Evolutionary conservation across 768 basidiomycete genomes (phyloP), one percentile per base, ranked within the genome.

Genomic region (Sarcodon sp.): DNA sequence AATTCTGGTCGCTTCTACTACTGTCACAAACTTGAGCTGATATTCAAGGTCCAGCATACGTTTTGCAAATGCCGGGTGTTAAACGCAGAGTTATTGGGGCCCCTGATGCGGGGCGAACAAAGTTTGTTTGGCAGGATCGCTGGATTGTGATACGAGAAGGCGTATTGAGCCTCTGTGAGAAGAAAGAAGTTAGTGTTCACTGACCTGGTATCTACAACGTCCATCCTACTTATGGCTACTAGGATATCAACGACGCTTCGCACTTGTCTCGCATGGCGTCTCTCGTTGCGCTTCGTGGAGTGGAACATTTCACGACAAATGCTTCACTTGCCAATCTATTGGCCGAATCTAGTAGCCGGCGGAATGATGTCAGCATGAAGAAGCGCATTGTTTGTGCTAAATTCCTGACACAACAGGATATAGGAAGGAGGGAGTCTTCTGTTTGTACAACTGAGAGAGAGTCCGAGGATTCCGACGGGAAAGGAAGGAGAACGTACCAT

Each of bases 131-230:
- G 83, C 69, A 72, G 38, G 68, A 75, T 13, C 64, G 79, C 4
- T 83, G 79, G 75, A 65, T 78, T 39, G 66, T 83, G n/a, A 70
- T 86, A 31, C 65, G 69, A 47, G 71, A 77, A 18, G 81, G 79
- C 0, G 55, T 66, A 16, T 58, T 86, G n/a, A 67, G 62, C 45
- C 57, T 86, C 12, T 77, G 68, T 54, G 77, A 72, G 55, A 68
- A 72, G 21, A 68, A 72, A 31, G 61, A 69, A 50, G 83, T 83
- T 55, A 47, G 71, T 66, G 21, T 27, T 46, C 45, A 43, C 27
- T 35, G 16, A 47, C 35, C 21, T 12, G 16, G 16, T 33, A 39
- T 33, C 47, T 21, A 12, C n/a, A 35, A 43, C 45, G 48, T 9
- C 43, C 39, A 33, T 48, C 18, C 36, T 9, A 10, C 18, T 18